phyloP scores from a whole-genome alignment of 495 filamentous ascomycete genomes.

The Neurospora sp. region DNA sequence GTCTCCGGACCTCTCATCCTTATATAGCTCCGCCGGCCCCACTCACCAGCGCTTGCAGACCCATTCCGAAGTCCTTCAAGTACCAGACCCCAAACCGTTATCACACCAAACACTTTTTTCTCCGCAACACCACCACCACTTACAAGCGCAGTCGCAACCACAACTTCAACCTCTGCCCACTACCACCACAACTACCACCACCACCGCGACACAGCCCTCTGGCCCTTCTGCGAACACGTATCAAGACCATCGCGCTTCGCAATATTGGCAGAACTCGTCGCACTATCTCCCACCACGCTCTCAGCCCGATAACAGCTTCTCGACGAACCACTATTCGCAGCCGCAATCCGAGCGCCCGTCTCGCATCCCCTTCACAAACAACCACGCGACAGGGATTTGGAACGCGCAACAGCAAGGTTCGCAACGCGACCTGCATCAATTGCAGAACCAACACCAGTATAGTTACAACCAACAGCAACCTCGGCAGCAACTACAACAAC shows the following conservation, averaged over 20 bases:
- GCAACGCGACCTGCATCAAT: background rate
- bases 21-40: slow-evolving; percentile 29
- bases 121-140: slow-evolving; percentile 14
- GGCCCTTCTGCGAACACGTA: slow-evolving; percentile 1
- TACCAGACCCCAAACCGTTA: slow-evolving; percentile 9
- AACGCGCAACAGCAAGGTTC: background rate
- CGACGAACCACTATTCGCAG: background rate
- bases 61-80: slow-evolving; percentile 5
- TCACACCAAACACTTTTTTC: slow-evolving; percentile 17
- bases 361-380: background rate
- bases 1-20: slow-evolving; percentile 46
- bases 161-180: slow-evolving; percentile 7
- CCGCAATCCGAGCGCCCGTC: background rate
- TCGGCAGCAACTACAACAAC: slow-evolving; percentile 9
- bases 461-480: background rate
- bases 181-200: slow-evolving; percentile 9
- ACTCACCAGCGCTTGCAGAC: slow-evolving; percentile 9
- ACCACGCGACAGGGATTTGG: background rate
- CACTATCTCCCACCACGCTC: background rate
- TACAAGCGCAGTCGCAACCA: slow-evolving; percentile 6
- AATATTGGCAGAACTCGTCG: background rate
- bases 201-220: slow-evolving; percentile 5
- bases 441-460: background rate
- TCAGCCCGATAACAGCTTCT: background rate
- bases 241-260: background rate